Percentiles rank a stretch among this genome's conserved stretches.
phyloP scores from a whole-genome alignment of 257 asterid genomes.

The Mitragyna speciosa region DNA sequence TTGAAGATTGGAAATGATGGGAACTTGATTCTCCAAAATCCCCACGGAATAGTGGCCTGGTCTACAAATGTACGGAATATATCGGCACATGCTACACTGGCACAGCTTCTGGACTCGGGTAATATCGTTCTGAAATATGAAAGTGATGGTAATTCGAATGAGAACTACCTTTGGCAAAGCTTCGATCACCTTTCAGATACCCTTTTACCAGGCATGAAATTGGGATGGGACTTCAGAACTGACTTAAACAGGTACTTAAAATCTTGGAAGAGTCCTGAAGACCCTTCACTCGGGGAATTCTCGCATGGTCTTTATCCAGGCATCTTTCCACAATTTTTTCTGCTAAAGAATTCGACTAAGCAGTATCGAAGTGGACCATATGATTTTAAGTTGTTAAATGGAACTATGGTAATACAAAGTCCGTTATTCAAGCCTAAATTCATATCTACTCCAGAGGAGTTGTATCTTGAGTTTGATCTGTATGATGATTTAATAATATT shows the following conservation, averaged over 20 bases:
- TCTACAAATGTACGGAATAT: neutral
- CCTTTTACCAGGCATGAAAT: constrained; percentile 67
- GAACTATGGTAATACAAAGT: constrained; percentile 49
- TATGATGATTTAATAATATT: neutral
- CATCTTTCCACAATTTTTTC: neutral
- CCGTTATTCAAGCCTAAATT: constrained; percentile 34
- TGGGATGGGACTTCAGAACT: constrained; percentile 63
- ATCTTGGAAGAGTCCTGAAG: constrained; percentile 59
- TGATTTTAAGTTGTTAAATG: constrained; percentile 70
- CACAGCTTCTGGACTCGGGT: constrained; percentile 31
- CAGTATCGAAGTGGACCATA: constrained; percentile 68
- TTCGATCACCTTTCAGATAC: constrained; percentile 71
- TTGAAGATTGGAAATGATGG: constrained; percentile 22
- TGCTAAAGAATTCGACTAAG: neutral
- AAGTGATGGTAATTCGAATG: too few species aligned
- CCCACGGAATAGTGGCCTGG: constrained; percentile 4
- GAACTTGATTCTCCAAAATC: constrained; percentile 1
- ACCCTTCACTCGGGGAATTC: constrained; percentile 62
- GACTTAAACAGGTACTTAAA: constrained; percentile 53
- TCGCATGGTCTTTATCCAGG: constrained; percentile 29
- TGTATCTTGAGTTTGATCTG: constrained; percentile 18
- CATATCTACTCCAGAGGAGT: constrained; percentile 28
- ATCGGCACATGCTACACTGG: neutral
- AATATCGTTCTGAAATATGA: constrained; percentile 37
- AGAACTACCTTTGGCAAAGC: constrained; percentile 59